Conservation (phyloP, 177 flowering plant species). For the Vitis hybrid region DNA sequence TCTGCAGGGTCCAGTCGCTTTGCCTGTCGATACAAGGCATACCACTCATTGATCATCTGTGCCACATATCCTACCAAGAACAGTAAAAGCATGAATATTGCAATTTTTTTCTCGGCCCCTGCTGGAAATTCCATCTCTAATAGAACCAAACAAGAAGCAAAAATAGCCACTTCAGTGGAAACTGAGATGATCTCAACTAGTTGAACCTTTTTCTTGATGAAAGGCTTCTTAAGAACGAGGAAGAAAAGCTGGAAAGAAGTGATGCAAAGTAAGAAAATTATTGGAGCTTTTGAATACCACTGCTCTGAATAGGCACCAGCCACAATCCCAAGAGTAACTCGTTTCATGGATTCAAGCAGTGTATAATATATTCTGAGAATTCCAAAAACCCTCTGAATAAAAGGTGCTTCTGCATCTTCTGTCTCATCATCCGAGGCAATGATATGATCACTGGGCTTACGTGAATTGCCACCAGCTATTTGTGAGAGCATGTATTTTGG, state of each 20-base stretch:
- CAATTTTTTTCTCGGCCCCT: conserved; percentile 39
- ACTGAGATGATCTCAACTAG: conserved; percentile 79
- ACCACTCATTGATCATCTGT: conserved; percentile 66
- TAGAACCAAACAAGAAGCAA: conserved; percentile 53
- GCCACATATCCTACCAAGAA: conserved; percentile 56
- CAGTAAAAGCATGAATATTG: conserved; percentile 64
- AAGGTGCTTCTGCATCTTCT: conserved; percentile 97
- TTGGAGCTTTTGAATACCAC: conserved; percentile 48
- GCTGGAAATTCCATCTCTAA: conserved; percentile 38
- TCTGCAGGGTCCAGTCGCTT: conserved; percentile 36
- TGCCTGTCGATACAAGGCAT: conserved; percentile 59
- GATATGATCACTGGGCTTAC: conserved; percentile 45
- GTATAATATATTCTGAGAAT: conserved; percentile 88
- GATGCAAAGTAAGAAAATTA: conserved; percentile 47
- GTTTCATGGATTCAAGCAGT: conserved; percentile 55
- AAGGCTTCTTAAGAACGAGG: conserved; percentile 89
- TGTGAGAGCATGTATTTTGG: conserved; percentile 96
- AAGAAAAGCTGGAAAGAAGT: conserved; percentile 89
- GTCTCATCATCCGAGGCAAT: conserved; percentile 95
- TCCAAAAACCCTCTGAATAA: conserved; percentile 84
- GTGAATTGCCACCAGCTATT: conserved; percentile 43
- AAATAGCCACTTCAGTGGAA: conserved; percentile 56
- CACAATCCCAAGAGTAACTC: conserved; percentile 62
- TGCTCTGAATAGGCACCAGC: conserved; percentile 52
- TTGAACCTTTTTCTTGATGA: conserved; percentile 88